phyloP scores from a whole-genome alignment of 208 protist species.

The Trypanosoma lewisi region DNA sequence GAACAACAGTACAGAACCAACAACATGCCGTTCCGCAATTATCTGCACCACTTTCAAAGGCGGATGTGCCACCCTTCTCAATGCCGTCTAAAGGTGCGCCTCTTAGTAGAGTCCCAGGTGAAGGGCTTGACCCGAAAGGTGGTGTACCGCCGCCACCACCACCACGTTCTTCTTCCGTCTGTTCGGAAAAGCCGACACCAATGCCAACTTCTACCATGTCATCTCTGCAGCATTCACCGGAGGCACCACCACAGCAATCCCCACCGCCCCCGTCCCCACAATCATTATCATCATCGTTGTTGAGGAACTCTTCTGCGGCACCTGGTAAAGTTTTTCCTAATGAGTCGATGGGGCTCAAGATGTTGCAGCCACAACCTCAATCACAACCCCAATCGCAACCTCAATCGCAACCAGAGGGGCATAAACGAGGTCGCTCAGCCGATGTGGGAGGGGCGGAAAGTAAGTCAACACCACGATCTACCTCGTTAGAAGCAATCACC shows the following conservation, averaged over 20 bases:
- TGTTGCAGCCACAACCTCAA: neutral
- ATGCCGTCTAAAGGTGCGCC: neutral
- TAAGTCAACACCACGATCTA: conserved; percentile 34
- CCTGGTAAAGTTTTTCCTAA: neutral
- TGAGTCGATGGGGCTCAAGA: neutral
- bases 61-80: neutral
- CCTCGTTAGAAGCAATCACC: conserved; percentile 58
- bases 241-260: neutral
- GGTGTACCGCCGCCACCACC: neutral
- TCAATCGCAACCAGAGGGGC: neutral
- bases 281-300: conserved; percentile 4
- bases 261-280: conserved; percentile 1
- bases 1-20: neutral
- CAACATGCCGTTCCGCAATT: neutral
- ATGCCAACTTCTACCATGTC: neutral
- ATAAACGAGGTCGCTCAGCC: neutral
- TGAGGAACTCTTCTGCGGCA: neutral
- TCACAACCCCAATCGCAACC: neutral
- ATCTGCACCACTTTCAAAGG: neutral
- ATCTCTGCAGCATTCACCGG: neutral
- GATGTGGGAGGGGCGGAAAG: neutral
- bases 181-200: neutral
- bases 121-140: neutral
- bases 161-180: neutral
- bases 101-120: neutral